Conservation (phyloP, 768 basidiomycete genomes). For the Xerocomellus chrysenteron region DNA sequence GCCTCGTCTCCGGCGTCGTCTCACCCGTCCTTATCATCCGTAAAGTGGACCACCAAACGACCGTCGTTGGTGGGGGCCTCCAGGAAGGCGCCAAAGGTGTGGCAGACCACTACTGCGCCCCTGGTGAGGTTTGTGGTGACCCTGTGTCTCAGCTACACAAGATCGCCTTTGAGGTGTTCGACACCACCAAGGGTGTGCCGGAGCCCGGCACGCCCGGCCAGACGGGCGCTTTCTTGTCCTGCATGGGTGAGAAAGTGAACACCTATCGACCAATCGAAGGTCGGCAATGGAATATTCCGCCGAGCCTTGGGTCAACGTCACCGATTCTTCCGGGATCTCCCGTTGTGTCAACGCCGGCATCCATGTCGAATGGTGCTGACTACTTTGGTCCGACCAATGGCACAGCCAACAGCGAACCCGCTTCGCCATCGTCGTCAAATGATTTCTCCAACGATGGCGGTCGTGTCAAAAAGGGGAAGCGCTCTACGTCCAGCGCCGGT, state of each 20-base stretch:
- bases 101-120: slow-evolving; percentile 76
- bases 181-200: slow-evolving; percentile 63
- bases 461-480: slow-evolving; percentile 76
- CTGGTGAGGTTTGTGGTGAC: slow-evolving; percentile 89
- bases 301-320: slow-evolving; percentile 45
- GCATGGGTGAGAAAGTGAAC: slow-evolving; percentile 93
- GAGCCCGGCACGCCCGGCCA: slow-evolving; percentile 76
- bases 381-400: slow-evolving; percentile 54
- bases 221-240: slow-evolving; percentile 82
- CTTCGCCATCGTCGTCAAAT: slow-evolving; percentile 59
- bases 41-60: slow-evolving; percentile 88
- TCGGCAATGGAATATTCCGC: slow-evolving; percentile 67
- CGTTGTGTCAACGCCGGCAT: slow-evolving; percentile 59
- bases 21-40: slow-evolving; percentile 93
- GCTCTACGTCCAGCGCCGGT: slow-evolving; percentile 70
- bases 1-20: slow-evolving; percentile 89
- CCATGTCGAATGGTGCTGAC: slow-evolving; percentile 52
- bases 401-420: slow-evolving; percentile 64
- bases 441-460: slow-evolving; percentile 82
- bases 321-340: slow-evolving; percentile 71
- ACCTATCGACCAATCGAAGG: slow-evolving; percentile 84
- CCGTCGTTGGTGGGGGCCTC: slow-evolving; percentile 86
- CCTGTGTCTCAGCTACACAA: slow-evolving; percentile 96
- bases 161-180: slow-evolving; percentile 90
- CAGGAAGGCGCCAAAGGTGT: slow-evolving; percentile 86